Conservation (phyloP, 768 basidiomycete species). For the Cyathus striatus region DNA sequence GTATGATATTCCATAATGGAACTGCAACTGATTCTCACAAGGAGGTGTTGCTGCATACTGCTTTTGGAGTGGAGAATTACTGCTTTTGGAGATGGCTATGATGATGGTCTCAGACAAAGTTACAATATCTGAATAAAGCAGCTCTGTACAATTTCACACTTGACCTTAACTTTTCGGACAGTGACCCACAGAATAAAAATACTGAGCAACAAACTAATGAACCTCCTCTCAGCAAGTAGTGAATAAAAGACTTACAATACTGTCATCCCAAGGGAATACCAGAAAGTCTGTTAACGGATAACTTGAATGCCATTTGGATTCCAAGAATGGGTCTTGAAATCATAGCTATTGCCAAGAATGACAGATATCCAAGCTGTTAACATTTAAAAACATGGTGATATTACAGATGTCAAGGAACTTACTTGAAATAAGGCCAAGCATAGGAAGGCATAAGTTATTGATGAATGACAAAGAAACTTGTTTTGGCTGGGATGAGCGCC, state of each 20-base stretch:
- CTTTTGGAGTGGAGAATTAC: constrained; percentile 75
- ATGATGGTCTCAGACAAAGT: constrained; percentile 5
- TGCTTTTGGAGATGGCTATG: constrained; percentile 75
- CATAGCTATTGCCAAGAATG: no score
- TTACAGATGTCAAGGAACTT: no score
- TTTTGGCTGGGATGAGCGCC: no score
- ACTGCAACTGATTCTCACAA: constrained; percentile 74
- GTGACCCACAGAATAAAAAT: constrained; percentile 75
- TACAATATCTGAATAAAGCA: neutral
- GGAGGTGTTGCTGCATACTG: constrained; percentile 82
- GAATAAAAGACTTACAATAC: constrained; percentile 42
- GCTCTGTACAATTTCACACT: constrained; percentile 66
- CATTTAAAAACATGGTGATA: no score
- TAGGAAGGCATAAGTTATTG: no score
- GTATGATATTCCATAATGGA: constrained; percentile 81
- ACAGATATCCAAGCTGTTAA: no score
- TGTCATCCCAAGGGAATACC: no score
- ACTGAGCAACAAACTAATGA: constrained; percentile 23
- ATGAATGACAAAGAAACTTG: no score
- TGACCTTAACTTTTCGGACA: constrained; percentile 69
- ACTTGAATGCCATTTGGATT: no score
- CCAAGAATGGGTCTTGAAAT: no score
- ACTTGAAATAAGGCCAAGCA: no score
- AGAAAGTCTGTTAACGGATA: no score
- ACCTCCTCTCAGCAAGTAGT: constrained; percentile 6